Evolutionary conservation across 805 yeast species (phyloP), one percentile per base, ranked within the genome.

Genomic region (Ogataea zsoltii): DNA sequence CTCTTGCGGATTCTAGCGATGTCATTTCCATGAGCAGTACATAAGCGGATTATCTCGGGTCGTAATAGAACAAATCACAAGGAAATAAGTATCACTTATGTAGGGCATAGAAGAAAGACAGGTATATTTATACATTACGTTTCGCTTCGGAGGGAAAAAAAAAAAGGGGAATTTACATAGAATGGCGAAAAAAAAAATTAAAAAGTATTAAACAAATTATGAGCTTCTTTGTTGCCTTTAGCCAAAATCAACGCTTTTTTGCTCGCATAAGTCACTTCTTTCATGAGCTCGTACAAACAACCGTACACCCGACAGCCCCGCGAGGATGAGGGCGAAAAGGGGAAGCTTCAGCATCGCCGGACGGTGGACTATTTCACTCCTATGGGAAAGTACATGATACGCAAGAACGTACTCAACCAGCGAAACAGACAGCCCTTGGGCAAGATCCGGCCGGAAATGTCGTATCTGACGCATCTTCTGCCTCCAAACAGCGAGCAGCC

Each of bases 291-390:
- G 11, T 44, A 45, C 41, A 47, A 15, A 45, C 45, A 16, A 19
- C 42, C 46, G 47, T 30, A 36, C 31, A 40, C 40, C 28, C 41
- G 45, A 33, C 44, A 40, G 30, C 44, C 46, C 4, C 46, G 47
- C 13, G 54, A 53, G 15, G 55, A 46, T 18, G 57, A 56, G 3
- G 25, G 28, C 13, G 54, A 47, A 15, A 46, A 46, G 23, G 33
- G 42, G 13, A 58, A 52, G 23, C 38, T 53, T 12, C 56, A 55
- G 13, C 78, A 80, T 53, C 70, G 92, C 57, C 72, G 90, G 60
- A 83, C 89, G 2, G 81, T 85, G 5, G 96, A 88, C 62, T 87
- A 83, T 65, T 91, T 90, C 11, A 81, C 85, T 44, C 77, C 84
- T 19, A 75, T 83, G 75, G 87, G 88, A 2, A 67, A 87, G 48